Conservation (phyloP, 352 stramenopile species). For the Albugo laibachii region DNA sequence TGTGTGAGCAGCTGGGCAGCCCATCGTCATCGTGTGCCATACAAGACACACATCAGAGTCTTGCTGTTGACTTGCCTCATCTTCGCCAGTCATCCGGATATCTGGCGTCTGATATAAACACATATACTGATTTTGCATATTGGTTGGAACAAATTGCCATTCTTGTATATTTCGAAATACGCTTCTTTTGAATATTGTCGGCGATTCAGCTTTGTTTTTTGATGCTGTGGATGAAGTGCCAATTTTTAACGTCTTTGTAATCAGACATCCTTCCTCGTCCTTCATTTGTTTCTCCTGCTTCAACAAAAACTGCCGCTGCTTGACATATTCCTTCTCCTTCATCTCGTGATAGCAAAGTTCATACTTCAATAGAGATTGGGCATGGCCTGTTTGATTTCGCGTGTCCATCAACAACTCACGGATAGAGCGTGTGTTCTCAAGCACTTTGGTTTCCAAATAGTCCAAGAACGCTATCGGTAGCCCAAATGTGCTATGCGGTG, state of each 20-base stretch:
- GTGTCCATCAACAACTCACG: conserved; percentile 17
- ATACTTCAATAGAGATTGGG: no score
- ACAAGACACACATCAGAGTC: conserved; percentile 16
- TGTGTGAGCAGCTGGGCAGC: conserved; percentile 52
- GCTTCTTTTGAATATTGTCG: conserved; percentile 69
- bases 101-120: conserved; percentile 23
- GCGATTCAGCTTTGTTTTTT: conserved; percentile 4
- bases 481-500: conserved; percentile 48
- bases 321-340: conserved; percentile 55
- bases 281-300: conserved; percentile 43
- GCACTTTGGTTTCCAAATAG: conserved; percentile 40
- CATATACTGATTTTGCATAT: conserved; percentile 74
- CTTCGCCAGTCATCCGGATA: background rate
- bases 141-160: conserved; percentile 66
- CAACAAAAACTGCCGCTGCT: conserved; percentile 57
- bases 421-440: conserved; percentile 19
- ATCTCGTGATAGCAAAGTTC: conserved; percentile 19
- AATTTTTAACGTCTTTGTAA: conserved; percentile 1
- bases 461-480: conserved; percentile 54
- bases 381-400: conserved; percentile 7
- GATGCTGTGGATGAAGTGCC: background rate
- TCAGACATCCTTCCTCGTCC: conserved; percentile 18
- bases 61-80: conserved; percentile 2
- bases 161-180: conserved; percentile 61
- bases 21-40: conserved; percentile 79